phyloP scores from a whole-genome alignment of 768 basidiomycete genomes.

The Pseudohyphozyma bogoriensis region DNA sequence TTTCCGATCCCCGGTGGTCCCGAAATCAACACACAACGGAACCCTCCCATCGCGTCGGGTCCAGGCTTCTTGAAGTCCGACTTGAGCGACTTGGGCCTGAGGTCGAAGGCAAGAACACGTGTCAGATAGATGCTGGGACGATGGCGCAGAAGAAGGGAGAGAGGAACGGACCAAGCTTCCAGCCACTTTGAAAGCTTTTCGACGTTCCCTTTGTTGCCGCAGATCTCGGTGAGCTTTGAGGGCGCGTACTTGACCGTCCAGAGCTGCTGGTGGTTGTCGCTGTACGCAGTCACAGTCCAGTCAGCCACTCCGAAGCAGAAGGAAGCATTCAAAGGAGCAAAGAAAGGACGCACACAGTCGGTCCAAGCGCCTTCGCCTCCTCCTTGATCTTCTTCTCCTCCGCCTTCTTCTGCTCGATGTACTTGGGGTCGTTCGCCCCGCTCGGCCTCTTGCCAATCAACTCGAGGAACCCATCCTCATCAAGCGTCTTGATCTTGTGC shows the following conservation, averaged over 20 bases:
- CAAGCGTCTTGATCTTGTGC: constrained; percentile 60
- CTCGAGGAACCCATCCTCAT: constrained; percentile 76
- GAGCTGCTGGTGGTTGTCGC: constrained; percentile 46
- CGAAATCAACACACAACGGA: constrained; percentile 76
- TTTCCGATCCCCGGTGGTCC: constrained; percentile 97
- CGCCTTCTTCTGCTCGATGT: constrained; percentile 65
- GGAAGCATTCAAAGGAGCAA: not conserved
- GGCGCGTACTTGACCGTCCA: constrained; percentile 98
- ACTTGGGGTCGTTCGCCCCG: constrained; percentile 62
- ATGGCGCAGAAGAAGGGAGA: not conserved
- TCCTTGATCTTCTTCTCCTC: constrained; percentile 64
- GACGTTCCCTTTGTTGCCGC: constrained; percentile 85
- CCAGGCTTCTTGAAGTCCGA: constrained; percentile 86
- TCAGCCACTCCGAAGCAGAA: not conserved
- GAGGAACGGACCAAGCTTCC: constrained; percentile 56
- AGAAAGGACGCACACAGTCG: constrained; percentile 14
- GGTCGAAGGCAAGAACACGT: not conserved
- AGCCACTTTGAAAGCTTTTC: constrained; percentile 85
- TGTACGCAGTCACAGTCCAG: constrained; percentile 7
- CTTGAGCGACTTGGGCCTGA: constrained; percentile 66
- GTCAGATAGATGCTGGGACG: not conserved
- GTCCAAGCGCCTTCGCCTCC: constrained; percentile 62
- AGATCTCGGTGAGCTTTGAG: constrained; percentile 72
- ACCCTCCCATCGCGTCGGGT: constrained; percentile 75
- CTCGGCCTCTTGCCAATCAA: constrained; percentile 66